Conservation (phyloP, 352 stramenopile genomes). For the Globisporangium perplexum region DNA sequence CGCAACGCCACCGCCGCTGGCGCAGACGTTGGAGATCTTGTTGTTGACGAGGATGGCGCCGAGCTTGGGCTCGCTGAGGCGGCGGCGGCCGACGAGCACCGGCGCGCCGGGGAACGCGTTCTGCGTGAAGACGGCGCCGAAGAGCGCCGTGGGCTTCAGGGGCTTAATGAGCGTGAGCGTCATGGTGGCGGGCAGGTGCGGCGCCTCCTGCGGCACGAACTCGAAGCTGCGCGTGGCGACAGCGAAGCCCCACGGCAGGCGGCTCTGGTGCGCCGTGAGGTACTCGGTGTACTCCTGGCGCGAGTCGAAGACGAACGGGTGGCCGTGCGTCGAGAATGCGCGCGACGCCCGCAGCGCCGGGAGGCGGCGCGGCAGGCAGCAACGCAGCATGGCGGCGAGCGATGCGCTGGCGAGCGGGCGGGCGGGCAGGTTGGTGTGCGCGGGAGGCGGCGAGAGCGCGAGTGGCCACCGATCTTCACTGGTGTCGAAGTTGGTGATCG, state of each 20-base stretch:
- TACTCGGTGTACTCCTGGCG: slow-evolving; percentile 81
- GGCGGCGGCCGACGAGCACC: slow-evolving; percentile 87
- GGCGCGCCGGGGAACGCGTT: slow-evolving; percentile 90
- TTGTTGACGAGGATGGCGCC: slow-evolving; percentile 98
- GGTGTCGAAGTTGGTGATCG: background rate
- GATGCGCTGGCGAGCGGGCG: background rate
- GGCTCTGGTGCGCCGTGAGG: slow-evolving; percentile 63
- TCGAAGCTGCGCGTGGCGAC: slow-evolving; percentile 78
- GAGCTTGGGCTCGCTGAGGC: slow-evolving; percentile 86
- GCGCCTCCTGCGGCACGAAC: slow-evolving; percentile 81
- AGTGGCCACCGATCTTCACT: background rate
- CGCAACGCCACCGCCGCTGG: slow-evolving; percentile 88
- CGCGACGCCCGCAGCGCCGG: slow-evolving; percentile 17
- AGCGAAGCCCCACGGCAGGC: slow-evolving; percentile 82
- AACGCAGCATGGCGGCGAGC: slow-evolving; percentile 7
- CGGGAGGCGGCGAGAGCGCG: background rate
- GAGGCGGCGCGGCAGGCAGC: slow-evolving; percentile 8
- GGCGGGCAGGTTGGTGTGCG: background rate
- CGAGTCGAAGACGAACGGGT: slow-evolving; percentile 77
- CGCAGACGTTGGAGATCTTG: slow-evolving; percentile 99
- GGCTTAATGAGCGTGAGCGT: slow-evolving; percentile 86
- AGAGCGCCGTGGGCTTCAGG: slow-evolving; percentile 76
- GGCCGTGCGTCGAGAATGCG: slow-evolving; percentile 35
- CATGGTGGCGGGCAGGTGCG: slow-evolving; percentile 77
- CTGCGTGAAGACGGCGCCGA: slow-evolving; percentile 88